Evolutionary conservation across 257 asterid genomes (phyloP), one percentile per base, ranked within the genome.

Genomic region (Forsythia suspensa): DNA sequence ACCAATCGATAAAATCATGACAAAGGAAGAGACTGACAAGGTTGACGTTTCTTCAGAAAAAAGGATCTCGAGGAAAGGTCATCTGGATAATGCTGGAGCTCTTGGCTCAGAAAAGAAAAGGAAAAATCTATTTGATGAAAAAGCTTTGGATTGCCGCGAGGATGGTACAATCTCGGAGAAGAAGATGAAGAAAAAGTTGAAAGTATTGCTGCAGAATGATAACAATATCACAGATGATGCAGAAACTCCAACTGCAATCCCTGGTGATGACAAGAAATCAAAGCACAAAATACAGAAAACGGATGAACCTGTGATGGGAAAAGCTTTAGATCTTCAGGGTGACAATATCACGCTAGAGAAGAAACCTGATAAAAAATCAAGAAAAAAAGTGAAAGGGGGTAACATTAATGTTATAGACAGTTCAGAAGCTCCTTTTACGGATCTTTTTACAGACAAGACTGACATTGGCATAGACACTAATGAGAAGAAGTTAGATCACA

Each of bases 401-500:
- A 71, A 80, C 44, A 79, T 57, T 51, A 80, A 81, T 43, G 80
- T 79, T 59, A 82, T 89, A 39, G 97, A 93, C 84, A 86, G 84
- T 82, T 79, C 85, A 85, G 97, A 95, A 75, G 81, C 85, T 75
- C 88, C 97, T 71, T 91, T 91, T 40, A 40, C 37, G 16, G 90
- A 91, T 79, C 89, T 91, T 80, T 84, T 91, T 79, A 76, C 76
- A 3, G 84, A 74, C 63, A 42, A 82, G 21, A 44, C 80, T 38
- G 87, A 74, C 59, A 69, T 51, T 68, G 76, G 76, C 40, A 9
- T n/a, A 1, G 63, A 74, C 39, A 44, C 37, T 39, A 79, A 67
- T 39, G 81, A 39, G 51, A 80, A 59, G 80, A 80, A 74, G 39
- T 43, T 36, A 13, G 81, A 85, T 59, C 77, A 38, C 11, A 78